Conservation (phyloP, 768 basidiomycete species). For the Suillus clintonianus region DNA sequence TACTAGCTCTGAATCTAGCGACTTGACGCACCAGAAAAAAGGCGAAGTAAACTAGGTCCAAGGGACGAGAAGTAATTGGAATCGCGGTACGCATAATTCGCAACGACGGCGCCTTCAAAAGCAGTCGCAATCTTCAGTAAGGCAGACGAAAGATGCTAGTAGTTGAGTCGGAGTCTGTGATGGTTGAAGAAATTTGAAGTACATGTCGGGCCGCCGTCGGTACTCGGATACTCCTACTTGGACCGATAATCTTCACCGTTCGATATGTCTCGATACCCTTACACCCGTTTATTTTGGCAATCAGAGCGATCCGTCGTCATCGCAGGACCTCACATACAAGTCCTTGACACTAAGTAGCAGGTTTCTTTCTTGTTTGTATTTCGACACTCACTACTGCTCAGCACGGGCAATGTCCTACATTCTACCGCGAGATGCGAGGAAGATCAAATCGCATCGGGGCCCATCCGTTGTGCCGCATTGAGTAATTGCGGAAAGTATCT, state of each 20-base stretch:
- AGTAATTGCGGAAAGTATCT: conserved; percentile 48
- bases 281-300: conserved; percentile 47
- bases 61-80: conserved; percentile 56
- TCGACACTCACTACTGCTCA: conserved; percentile 25
- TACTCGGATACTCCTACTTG: background rate
- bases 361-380: conserved; percentile 4
- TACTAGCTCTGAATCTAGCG: background rate
- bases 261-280: conserved; percentile 48
- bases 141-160: background rate
- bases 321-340: conserved; percentile 64
- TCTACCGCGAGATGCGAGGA: conserved; percentile 41
- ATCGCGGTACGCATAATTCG: conserved; percentile 17
- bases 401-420: conserved; percentile 52
- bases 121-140: background rate
- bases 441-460: conserved; percentile 45
- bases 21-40: conserved; percentile 62
- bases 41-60: conserved; percentile 67
- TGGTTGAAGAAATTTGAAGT: too few relatives aligned
- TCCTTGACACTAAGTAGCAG: conserved; percentile 56
- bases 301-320: conserved; percentile 41
- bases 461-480: conserved; percentile 59
- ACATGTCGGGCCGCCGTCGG: background rate
- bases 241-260: background rate
- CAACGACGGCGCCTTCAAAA: background rate
- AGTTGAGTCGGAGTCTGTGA: too few relatives aligned